phyloP scores from a whole-genome alignment of 2,329 filamentous ascomycete species.

The Cyphellophora europaea region DNA sequence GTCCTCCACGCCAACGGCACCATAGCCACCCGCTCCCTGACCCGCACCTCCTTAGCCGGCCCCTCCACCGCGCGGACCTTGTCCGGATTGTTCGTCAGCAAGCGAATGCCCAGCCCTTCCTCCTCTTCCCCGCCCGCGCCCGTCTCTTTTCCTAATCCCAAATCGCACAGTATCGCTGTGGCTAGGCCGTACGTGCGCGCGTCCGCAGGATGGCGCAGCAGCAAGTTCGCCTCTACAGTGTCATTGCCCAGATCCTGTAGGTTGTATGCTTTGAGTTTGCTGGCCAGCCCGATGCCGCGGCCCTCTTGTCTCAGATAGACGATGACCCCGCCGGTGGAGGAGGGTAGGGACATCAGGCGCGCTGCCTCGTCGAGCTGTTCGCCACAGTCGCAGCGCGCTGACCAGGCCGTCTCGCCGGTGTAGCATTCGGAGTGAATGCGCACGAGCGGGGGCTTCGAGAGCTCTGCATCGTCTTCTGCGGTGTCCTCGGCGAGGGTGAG shows the following conservation, averaged over 20 bases:
- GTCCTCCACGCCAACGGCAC: constrained; percentile 85
- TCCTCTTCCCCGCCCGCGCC: not conserved
- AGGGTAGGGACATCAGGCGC: constrained; percentile 71
- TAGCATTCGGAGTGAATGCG: constrained; percentile 98
- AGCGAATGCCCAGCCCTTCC: constrained; percentile 50
- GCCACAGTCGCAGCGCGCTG: constrained; percentile 91
- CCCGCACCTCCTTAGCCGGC: constrained; percentile 74
- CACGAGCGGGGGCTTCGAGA: constrained; percentile 57
- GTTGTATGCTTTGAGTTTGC: constrained; percentile 98
- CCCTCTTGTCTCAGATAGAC: constrained; percentile 95
- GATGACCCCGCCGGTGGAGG: constrained; percentile 68
- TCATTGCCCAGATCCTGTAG: constrained; percentile 94
- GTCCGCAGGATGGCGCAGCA: constrained; percentile 87
- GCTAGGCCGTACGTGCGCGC: constrained; percentile 93
- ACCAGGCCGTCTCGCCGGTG: constrained; percentile 97
- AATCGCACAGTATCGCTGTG: constrained; percentile 83
- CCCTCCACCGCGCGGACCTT: constrained; percentile 94
- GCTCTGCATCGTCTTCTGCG: not conserved
- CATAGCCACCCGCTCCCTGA: constrained; percentile 89
- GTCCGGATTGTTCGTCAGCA: constrained; percentile 95
- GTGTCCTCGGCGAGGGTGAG: not conserved
- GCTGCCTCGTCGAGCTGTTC: constrained; percentile 97
- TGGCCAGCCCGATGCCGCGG: constrained; percentile 83
- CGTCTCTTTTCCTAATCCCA: constrained; percentile 50
- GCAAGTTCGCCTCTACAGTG: constrained; percentile 88